These are phyloP conservation scores for Didymellaceae sp. DNA, from an alignment of 2,329 filamentous ascomycete genomes.

Conservation along the genomic window DNA sequence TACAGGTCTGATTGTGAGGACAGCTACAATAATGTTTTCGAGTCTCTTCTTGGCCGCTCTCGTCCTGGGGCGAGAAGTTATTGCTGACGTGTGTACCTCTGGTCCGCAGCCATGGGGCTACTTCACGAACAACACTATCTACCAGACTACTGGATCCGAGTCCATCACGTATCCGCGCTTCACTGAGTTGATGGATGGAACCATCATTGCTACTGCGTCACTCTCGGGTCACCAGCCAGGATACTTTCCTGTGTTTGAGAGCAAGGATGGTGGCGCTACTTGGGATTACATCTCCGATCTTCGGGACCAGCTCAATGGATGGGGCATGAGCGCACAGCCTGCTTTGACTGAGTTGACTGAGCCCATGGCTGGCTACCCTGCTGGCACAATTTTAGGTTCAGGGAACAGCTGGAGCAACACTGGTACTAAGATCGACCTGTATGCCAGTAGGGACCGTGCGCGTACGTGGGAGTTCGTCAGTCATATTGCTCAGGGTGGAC, in stretches of 20 bases:
- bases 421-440: constrained; percentile 28
- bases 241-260: constrained; percentile 52
- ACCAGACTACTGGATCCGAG: background rate
- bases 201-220: background rate
- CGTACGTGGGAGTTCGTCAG: constrained; percentile 33
- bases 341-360: constrained; percentile 21
- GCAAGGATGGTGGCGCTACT: constrained; percentile 53
- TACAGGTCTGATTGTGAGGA: background rate
- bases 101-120: background rate
- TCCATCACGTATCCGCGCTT: background rate
- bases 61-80: background rate
- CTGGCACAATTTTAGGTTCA: constrained; percentile 47
- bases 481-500: constrained; percentile 25
- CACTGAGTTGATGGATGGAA: background rate
- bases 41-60: background rate
- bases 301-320: constrained; percentile 66
- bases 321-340: constrained; percentile 63
- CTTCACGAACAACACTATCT: background rate
- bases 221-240: background rate
- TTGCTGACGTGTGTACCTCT: background rate
- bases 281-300: constrained; percentile 68
- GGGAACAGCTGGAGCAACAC: constrained; percentile 60
- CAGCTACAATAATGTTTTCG: background rate
- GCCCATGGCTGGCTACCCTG: constrained; percentile 25
- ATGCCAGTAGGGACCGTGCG: constrained; percentile 29